Base-by-base conservation (phyloP, 768 basidiomycete genomes). In the Tylopilus plumbeoviolaceoides region DNA sequence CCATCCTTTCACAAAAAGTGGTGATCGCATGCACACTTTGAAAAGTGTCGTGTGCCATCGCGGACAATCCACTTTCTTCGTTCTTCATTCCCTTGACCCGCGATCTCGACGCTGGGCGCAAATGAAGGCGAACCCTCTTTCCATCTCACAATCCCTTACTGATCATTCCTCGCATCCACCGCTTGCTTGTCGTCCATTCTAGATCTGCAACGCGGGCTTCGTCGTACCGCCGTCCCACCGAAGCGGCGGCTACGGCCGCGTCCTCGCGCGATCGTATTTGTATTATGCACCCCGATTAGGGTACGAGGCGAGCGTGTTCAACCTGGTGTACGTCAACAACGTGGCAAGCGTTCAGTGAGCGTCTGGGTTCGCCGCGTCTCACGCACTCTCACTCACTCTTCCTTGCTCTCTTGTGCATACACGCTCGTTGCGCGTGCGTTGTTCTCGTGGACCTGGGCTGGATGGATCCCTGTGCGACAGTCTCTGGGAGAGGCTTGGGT, bases 171-270 rank as follows among this genome's bases (percentile, higher is more conserved):
- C 27, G n/a, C 20, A 4, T 6, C 27, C 40, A 3, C 36, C 36
- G 23, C 23, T 6, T 39, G 17, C 5, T 7, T 25, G 8, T 30
- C 28, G 8, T 38, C 20, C 46, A 38, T 14, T 43, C 36, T 33
- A 91, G 86, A 88, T 89, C 55, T 92, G 91, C 71, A 97, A 95
- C 61, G 92, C 81, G 5, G 94, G 94, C 3, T 97, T 97, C 70
- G 75, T 95, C 33, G 84, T 94, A 7, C 81, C 86, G 20, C 75
- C 79, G 6, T 61, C 62, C 0, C 81, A 84, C 30, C 78, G 91
- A 23, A 82, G 82, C 3, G 70, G 74, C 33, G 84, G 87, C 28
- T 82, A 87, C 61, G 94, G 93, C 17, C 70, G 72, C 39, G 73
- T 80, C 7, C 79, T 98, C 35, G 92, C 88, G 4, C 78, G 77